Base-by-base conservation (phyloP, 371 early-diverging fungal species). In the Nematocida ironsii region DNA sequence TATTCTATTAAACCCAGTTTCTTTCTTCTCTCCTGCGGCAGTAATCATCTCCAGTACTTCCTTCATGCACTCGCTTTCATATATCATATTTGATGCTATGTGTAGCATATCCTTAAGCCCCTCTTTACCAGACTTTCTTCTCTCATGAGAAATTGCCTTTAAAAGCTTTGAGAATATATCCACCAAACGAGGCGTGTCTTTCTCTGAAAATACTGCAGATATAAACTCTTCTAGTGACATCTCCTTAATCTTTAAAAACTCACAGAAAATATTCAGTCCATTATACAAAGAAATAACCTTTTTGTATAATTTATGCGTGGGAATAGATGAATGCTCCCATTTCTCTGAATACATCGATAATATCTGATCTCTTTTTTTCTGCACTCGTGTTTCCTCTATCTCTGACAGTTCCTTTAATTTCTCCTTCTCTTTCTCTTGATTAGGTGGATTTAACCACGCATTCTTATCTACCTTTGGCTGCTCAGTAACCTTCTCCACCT, bases 91-190 rank as follows among this genome's bases (percentile, higher is more conserved):
- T n/a, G 55, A 48, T 39, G 80, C 80, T 1, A 78, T 47, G 18
- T 78, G 80, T 16, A 78, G 3, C 47, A 78, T 68, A 25, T 78
- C 80, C 47, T 45, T 70, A 25, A 78, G 72, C 33, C 80, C 80
- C 1, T 78, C 80, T 42, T 78, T 78, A 11, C 80, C 80, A 20
- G 71, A 58, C 68, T 78, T 78, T 48, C 80, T 69, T 52, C 80
- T 57, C 54, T 78, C 80, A 40, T 68, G 71, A 11, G 71, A 56
- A 11, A 78, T 52, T 6, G 70, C 18, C 57, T 78, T 78, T 16
- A 78, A 25, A 13, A 78, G 72, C 71, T 78, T 78, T 6, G 80
- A 58, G 44, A 23, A 70, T 47, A 78, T 25, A 6, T 58, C 57
- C 5, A 56, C 61, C 9, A 78, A 9, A 1, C 25, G 16, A 11